A percentile compares a stretch with the other conserved stretches of the same genome.
These are phyloP conservation scores for Chalaropsis ovoidea DNA, from an alignment of 2,329 filamentous ascomycete genomes.

Conservation along the genomic window DNA sequence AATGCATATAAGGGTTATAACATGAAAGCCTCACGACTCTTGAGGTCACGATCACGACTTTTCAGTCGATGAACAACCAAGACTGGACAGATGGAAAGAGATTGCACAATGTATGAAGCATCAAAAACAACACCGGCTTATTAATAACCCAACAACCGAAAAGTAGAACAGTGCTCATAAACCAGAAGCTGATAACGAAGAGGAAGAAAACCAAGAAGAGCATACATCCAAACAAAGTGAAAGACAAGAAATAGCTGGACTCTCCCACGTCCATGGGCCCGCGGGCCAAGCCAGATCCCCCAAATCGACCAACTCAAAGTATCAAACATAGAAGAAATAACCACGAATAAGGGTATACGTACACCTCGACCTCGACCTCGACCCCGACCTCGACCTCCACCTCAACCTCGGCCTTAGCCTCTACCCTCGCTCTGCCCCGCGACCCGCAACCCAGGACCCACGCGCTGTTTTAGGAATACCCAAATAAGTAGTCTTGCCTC, in stretches of 20 bases:
- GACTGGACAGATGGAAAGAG: not conserved
- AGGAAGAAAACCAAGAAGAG: constrained; percentile 11
- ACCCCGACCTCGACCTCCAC: not conserved
- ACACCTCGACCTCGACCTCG: not conserved
- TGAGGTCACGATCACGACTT: not conserved
- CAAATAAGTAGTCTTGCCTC: not conserved
- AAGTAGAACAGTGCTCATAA: constrained; percentile 11
- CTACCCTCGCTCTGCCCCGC: not conserved
- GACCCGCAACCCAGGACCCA: not conserved
- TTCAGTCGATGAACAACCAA: too few species aligned
- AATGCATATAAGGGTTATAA: not conserved
- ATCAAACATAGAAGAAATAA: constrained; percentile 2
- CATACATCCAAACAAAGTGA: not conserved
- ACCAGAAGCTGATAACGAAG: constrained; percentile 8
- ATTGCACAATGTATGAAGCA: not conserved
- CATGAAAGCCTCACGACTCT: too few species aligned
- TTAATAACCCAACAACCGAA: constrained; percentile 1
- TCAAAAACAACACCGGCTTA: not conserved
- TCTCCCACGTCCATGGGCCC: not conserved
- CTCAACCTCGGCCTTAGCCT: not conserved
- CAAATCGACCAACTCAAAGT: not conserved
- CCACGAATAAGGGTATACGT: constrained; percentile 8
- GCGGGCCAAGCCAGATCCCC: not conserved
- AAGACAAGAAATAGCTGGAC: not conserved
- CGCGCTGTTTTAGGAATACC: not conserved